Evolutionary conservation across 1,139 yeast genomes (phyloP).

Genomic region (Debaryomyces subglobosus): DNA sequence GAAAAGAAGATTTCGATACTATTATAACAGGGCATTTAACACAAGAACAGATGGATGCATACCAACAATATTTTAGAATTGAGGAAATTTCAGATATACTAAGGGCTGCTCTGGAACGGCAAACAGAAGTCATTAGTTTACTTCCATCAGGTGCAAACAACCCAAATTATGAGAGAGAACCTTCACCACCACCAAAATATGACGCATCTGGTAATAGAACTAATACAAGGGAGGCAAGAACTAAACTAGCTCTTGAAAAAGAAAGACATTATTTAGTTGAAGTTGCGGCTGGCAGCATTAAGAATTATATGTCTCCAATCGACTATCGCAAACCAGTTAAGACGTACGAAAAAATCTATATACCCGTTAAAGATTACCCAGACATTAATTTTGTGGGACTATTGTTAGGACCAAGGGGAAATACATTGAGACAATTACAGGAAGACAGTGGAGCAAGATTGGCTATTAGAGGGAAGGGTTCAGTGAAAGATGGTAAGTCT

Average conservation of each 20-base stretch:
- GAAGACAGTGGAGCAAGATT: conserved; percentile 83
- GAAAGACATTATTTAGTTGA: conserved; percentile 83
- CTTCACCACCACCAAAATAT: conserved; percentile 93
- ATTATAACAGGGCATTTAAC: conserved; percentile 61
- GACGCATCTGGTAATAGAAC: conserved; percentile 80
- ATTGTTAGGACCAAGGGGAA: conserved; percentile 93
- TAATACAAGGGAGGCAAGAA: conserved; percentile 78
- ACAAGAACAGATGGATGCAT: conserved; percentile 83
- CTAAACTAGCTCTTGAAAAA: conserved; percentile 62
- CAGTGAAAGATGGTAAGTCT: conserved; percentile 88
- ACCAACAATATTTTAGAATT: conserved; percentile 72
- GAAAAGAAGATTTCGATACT: conserved; percentile 39
- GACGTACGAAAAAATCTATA: conserved; percentile 77
- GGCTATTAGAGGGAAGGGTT: conserved; percentile 91
- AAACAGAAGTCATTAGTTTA: conserved; percentile 42
- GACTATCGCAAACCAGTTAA: conserved; percentile 75
- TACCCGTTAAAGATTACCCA: conserved; percentile 88
- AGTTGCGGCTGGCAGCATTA: conserved; percentile 68
- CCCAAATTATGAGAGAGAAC: conserved; percentile 55
- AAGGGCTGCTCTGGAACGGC: conserved; percentile 54
- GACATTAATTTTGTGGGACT: conserved; percentile 92
- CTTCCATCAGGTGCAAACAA: conserved; percentile 38
- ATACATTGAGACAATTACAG: conserved; percentile 79
- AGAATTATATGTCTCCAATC: conserved; percentile 79
- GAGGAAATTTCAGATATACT: conserved; percentile 65